Evolutionary conservation across 2,329 filamentous ascomycete genomes (phyloP), one percentile per base, ranked within the genome.

Genomic region (Biscogniauxia marginata): DNA sequence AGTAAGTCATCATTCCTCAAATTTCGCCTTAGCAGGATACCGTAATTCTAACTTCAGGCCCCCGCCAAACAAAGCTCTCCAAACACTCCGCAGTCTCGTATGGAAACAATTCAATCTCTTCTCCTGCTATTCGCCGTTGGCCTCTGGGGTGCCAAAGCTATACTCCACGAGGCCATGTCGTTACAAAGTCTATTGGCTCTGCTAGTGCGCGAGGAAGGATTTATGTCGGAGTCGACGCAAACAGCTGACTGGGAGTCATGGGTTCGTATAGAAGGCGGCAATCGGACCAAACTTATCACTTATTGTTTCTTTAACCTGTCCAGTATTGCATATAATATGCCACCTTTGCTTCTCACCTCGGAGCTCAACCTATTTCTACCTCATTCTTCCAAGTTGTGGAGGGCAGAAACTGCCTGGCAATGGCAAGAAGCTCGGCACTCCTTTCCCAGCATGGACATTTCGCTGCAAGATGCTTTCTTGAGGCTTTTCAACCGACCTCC

Each of bases 101-200:
- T 88, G 46, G 85, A 88, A 66, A 88, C 84, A 0, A 86, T 87
- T 2, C 85, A 88, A 63, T 81, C 85, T 3, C 75, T 88, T 1
- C 71, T 88, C 0, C 68, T 88, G 1, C 76, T 86, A 4, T 85
- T 85, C 60, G 81, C 82, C 0, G 78, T 85, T 7, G 84, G 83
- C 0, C 76, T 85, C 5, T 86, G 84, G 84, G 83, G 82, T 1
- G 80, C 81, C 24, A 84, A 84, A 58, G 80, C 81, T 1, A 84
- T 86, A 34, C 70, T 86, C 6, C 79, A 84, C 53, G 84, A 86
- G 58, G 80, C 84, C 0, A 66, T 86, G n/a, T 79, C 81, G 0
- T 66, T 86, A 21, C 84, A 85, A 65, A 85, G 83, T 61, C 76
- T 79, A 24, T 72, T 86, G 7, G 82, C 82, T 3, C 77, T 84